phyloP scores from a whole-genome alignment of 2,329 filamentous ascomycete species.

The Gnomoniopsis smithogilvyi region DNA sequence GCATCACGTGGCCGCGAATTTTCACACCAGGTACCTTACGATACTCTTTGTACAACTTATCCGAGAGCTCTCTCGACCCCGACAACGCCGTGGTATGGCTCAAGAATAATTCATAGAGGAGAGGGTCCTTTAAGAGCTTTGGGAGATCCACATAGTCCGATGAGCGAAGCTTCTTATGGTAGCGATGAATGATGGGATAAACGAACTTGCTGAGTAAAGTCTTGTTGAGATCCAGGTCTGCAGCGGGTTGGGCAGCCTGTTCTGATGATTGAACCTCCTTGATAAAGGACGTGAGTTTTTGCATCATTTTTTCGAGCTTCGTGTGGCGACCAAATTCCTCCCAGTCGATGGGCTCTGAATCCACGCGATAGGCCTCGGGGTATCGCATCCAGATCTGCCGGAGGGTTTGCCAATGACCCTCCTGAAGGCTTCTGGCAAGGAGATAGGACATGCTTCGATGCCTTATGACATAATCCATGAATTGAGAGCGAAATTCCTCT shows the following conservation, averaged over 20 bases:
- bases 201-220: conserved; percentile 12
- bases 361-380: conserved; percentile 5
- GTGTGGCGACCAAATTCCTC: conserved; percentile 1
- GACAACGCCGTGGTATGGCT: conserved; percentile 28
- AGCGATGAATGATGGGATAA: conserved; percentile 6
- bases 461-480: conserved; percentile 11
- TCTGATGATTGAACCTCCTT: neutral
- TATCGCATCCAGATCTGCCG: conserved; percentile 11
- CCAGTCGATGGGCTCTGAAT: conserved; percentile 6
- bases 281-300: conserved; percentile 3
- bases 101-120: conserved; percentile 41
- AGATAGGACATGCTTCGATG: conserved; percentile 5
- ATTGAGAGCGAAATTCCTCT: neutral
- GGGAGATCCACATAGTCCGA: conserved; percentile 36
- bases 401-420: conserved; percentile 1
- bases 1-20: conserved; percentile 37
- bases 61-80: conserved; percentile 30
- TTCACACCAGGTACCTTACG: conserved; percentile 36
- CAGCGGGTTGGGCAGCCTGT: neutral
- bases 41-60: conserved; percentile 44
- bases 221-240: conserved; percentile 1
- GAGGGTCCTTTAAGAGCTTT: conserved; percentile 32
- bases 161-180: conserved; percentile 10
- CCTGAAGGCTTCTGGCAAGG: conserved; percentile 10
- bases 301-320: neutral